Evolutionary conservation across 495 filamentous ascomycete species (phyloP).

Genomic region (Penicillium ochrochloron): DNA sequence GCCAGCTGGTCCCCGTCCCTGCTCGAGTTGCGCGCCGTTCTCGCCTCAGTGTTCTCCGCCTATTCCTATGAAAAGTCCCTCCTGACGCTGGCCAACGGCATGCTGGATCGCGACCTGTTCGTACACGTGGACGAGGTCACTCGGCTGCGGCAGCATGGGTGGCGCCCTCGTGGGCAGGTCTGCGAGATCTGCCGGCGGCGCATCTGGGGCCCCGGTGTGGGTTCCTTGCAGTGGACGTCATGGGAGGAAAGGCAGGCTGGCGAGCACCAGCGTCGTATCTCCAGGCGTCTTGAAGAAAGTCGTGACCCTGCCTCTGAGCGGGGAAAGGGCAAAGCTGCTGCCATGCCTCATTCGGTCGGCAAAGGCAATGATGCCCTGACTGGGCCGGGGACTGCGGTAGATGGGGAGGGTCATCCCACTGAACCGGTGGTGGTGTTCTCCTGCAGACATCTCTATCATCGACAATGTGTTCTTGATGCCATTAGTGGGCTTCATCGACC

Average conservation of each 20-base stretch:
- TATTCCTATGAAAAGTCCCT: conserved; percentile 94
- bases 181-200: conserved; percentile 85
- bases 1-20: conserved; percentile 81
- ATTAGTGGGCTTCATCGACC: conserved; percentile 25
- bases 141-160: conserved; percentile 79
- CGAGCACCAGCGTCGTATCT: conserved; percentile 41
- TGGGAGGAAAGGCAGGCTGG: conserved; percentile 71
- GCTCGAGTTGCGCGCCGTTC: conserved; percentile 80
- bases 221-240: conserved; percentile 74
- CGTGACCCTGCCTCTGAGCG: conserved; percentile 36
- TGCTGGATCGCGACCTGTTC: conserved; percentile 90
- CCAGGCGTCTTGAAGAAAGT: conserved; percentile 35
- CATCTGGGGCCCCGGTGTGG: conserved; percentile 88
- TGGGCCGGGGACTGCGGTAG: conserved; percentile 15
- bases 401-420: conserved; percentile 5
- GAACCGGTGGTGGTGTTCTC: conserved; percentile 56
- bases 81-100: conserved; percentile 77
- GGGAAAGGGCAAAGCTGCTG: conserved; percentile 51
- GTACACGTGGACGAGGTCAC: conserved; percentile 77
- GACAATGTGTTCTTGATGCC: conserved; percentile 47
- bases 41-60: conserved; percentile 88
- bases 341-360: conserved; percentile 22
- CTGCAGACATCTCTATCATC: conserved; percentile 61
- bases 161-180: conserved; percentile 81
- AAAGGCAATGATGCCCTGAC: conserved; percentile 25